Base-by-base conservation (phyloP, 805 yeast genomes). In the Zygosaccharomyces bisporus region DNA sequence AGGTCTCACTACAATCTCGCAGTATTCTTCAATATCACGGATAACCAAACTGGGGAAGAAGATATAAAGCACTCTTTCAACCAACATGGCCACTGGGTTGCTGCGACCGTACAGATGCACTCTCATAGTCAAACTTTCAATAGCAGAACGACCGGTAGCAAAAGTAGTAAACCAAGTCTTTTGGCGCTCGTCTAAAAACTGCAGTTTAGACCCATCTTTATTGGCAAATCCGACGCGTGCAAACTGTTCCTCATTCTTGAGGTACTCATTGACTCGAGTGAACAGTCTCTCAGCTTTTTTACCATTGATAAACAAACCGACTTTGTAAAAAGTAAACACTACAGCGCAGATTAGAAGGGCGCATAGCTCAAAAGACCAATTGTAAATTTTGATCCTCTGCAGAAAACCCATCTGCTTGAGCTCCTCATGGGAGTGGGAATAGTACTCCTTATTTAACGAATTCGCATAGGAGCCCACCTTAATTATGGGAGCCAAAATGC, bases 111-210 rank as follows among this genome's bases (percentile, higher is more conserved):
- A 72, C 65, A 90, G 72, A 45, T 74, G 75, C 61, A 89, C 72
- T 50, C 75, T 78, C 37, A 83, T 72, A 45, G 75, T 68, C 46
- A 89, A 68, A 44, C 77, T 73, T 48, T 79, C 79, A 49, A 93
- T 75, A 63, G 87, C 83, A 47, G 79, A 70, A 65, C 99, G 81
- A 50, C 99, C 99, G 45, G 95, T 77, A 34, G 96, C 95, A 63
- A 87, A 93, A 29, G 86, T 72, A 8, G 71, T 75, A 45, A 57
- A 68, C 64, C 68, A 58, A 10, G 67, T 59, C 41, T 61, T 58
- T 45, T 55, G 49, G 18, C 58, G 57, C 39, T 62, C 61, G 20
- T 55, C 59, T 12, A 74, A 67, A 64, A 67, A 87, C 14, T 51
- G 50, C 34, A 47, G 37, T 36, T 48, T 52, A 8, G 54, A 38